phyloP scores from a whole-genome alignment of 179 eudicot species.

The Spinacia oleracea region DNA sequence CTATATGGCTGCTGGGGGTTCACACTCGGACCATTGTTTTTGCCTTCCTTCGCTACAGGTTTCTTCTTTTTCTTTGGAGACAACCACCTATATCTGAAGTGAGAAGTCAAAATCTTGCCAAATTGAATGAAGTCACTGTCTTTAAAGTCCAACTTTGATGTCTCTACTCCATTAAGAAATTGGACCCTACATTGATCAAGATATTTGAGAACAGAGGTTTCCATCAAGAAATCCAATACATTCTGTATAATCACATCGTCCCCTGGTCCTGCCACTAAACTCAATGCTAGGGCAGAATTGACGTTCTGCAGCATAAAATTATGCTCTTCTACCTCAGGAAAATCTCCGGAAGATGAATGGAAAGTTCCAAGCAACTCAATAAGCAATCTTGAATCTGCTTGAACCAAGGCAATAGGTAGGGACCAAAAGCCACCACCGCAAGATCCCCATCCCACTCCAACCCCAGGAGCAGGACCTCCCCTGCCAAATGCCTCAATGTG shows the following conservation, averaged over 20 bases:
- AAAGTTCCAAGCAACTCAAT: constrained; percentile 49
- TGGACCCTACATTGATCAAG: constrained; percentile 45
- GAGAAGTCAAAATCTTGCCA: constrained; percentile 56
- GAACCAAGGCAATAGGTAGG: constrained; percentile 45
- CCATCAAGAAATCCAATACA: constrained; percentile 49
- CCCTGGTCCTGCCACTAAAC: constrained; percentile 61
- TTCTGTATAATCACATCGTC: constrained; percentile 50
- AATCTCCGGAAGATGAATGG: constrained; percentile 28
- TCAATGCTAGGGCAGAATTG: constrained; percentile 48
- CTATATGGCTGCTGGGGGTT: no score
- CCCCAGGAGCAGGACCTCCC: constrained; percentile 95
- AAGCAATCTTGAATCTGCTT: constrained; percentile 61
- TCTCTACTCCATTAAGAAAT: constrained; percentile 39
- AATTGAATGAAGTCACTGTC: constrained; percentile 56
- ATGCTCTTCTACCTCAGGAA: constrained; percentile 38
- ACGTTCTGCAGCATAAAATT: constrained; percentile 39
- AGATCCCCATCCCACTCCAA: constrained; percentile 91
- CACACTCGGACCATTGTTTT: constrained; percentile 13
- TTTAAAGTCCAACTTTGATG: constrained; percentile 42
- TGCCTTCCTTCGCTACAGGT: constrained; percentile 31
- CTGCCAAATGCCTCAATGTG: constrained; percentile 71
- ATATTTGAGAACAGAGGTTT: constrained; percentile 56
- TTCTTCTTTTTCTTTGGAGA: constrained; percentile 48
- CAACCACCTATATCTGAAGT: constrained; percentile 74
- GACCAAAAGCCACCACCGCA: constrained; percentile 85